These are phyloP conservation scores for Neoboletus subvelutipes DNA, from an alignment of 768 basidiomycete genomes.

Conservation along the genomic window DNA sequence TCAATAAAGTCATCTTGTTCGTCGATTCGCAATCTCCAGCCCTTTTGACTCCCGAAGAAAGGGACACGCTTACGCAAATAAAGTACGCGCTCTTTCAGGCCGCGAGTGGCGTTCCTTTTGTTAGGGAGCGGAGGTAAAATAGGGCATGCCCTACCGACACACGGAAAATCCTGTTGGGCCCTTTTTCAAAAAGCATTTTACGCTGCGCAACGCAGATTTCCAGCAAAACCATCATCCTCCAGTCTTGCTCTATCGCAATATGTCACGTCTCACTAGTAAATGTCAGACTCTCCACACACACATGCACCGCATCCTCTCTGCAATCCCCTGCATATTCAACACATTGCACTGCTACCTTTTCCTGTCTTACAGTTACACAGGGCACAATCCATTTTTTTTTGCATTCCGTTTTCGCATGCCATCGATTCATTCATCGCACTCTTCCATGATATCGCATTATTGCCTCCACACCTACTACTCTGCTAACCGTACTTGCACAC, in stretches of 20 bases:
- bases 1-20: slow-evolving; percentile 54
- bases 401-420: slow-evolving; percentile 27
- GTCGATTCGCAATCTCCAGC: slow-evolving; percentile 42
- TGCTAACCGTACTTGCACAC: slow-evolving; percentile 17
- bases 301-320: slow-evolving; percentile 23
- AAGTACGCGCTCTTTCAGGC: slow-evolving; percentile 56
- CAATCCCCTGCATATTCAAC: slow-evolving; percentile 25
- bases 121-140: slow-evolving; percentile 31
- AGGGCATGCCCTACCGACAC: neutral
- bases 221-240: slow-evolving; percentile 9
- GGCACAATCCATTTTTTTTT: slow-evolving; percentile 18
- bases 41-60: slow-evolving; percentile 37
- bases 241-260: slow-evolving; percentile 15
- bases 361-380: slow-evolving; percentile 14
- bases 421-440: slow-evolving; percentile 15
- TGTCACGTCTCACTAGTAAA: slow-evolving; percentile 24
- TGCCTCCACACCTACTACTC: slow-evolving; percentile 6
- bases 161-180: neutral
- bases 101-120: slow-evolving; percentile 38
- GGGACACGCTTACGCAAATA: slow-evolving; percentile 43
- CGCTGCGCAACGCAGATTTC: slow-evolving; percentile 14
- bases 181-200: slow-evolving; percentile 22
- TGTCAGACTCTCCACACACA: slow-evolving; percentile 13
- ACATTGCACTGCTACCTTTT: slow-evolving; percentile 20
- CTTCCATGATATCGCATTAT: slow-evolving; percentile 21